Percentiles rank a stretch among this genome's conserved stretches.
Evolutionary conservation across 2,329 filamentous ascomycete genomes (phyloP).

Genomic region (Cladophialophora psammophila): DNA sequence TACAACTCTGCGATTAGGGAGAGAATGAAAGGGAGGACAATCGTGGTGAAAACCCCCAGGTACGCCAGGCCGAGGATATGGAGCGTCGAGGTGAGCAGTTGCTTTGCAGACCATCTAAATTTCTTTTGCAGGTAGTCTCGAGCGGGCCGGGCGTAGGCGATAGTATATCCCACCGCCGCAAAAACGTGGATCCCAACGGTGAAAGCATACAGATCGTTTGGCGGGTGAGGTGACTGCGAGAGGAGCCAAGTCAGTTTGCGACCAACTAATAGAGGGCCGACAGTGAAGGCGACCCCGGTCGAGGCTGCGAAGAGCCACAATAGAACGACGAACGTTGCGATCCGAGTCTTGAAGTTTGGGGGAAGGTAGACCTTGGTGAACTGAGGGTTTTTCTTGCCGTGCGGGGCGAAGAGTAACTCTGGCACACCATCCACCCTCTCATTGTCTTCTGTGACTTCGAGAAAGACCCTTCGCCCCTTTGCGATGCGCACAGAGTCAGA

Average conservation of each 20-base stretch:
- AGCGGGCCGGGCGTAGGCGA: conserved; percentile 55
- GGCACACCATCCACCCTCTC: conserved; percentile 67
- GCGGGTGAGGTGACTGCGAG: conserved; percentile 73
- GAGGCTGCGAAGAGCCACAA: conserved; percentile 94
- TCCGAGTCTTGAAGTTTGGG: conserved; percentile 79
- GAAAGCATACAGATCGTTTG: conserved; percentile 97
- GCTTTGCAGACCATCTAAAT: conserved; percentile 30
- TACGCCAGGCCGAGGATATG: conserved; percentile 69
- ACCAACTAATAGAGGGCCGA: conserved; percentile 85
- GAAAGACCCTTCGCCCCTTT: conserved; percentile 80
- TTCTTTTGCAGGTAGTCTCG: conserved; percentile 26
- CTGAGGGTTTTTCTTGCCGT: conserved; percentile 66
- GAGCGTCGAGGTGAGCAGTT: conserved; percentile 29
- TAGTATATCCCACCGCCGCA: conserved; percentile 70
- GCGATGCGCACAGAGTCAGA: conserved; percentile 95
- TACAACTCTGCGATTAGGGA: conserved; percentile 87
- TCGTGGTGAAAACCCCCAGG: conserved; percentile 73
- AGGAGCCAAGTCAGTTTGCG: conserved; percentile 76
- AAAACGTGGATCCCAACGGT: conserved; percentile 86
- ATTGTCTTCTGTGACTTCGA: conserved; percentile 75
- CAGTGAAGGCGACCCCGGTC: conserved; percentile 83
- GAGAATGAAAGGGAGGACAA: conserved; percentile 83
- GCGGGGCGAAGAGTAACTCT: conserved; percentile 63
- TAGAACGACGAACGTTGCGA: conserved; percentile 83
- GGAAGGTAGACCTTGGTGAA: conserved; percentile 82